Conservation (phyloP, 2,329 filamentous ascomycete species). For the Elsinoe perseae region DNA sequence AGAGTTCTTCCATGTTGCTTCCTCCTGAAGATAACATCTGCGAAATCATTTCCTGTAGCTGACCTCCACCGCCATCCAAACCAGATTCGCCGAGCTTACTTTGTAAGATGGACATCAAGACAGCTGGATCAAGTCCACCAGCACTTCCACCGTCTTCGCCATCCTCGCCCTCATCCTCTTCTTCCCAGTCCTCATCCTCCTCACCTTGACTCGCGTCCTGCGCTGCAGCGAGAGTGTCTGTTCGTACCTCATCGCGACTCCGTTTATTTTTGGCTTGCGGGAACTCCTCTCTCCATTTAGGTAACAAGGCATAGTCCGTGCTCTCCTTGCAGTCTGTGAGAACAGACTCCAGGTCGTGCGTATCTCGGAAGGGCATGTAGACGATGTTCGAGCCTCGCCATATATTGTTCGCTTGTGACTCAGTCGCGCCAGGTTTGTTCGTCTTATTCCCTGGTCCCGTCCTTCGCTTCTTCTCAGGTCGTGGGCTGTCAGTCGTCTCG, state of each 20-base stretch:
- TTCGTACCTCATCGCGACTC: constrained; percentile 16
- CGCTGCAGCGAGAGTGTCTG: constrained; percentile 3
- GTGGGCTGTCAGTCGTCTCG: constrained; percentile 15
- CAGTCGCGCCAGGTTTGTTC: background rate
- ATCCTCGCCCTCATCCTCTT: constrained; percentile 18
- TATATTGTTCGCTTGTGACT: constrained; percentile 21
- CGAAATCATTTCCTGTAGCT: constrained; percentile 34
- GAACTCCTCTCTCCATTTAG: constrained; percentile 39
- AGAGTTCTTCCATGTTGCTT: constrained; percentile 35
- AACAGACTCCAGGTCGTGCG: background rate
- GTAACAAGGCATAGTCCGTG: constrained; percentile 35
- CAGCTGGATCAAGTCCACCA: constrained; percentile 32
- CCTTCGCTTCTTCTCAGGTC: background rate
- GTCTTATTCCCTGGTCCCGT: background rate
- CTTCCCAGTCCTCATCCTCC: constrained; percentile 20
- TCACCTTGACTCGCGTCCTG: constrained; percentile 18
- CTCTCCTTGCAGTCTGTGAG: background rate
- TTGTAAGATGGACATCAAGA: constrained; percentile 29
- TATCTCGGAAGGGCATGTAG: background rate
- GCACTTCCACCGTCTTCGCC: constrained; percentile 16
- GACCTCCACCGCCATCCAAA: constrained; percentile 16
- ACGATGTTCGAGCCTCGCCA: constrained; percentile 20
- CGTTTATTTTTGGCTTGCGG: constrained; percentile 6
- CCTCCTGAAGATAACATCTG: constrained; percentile 39
- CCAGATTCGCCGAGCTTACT: constrained; percentile 27